A percentile compares a stretch with the other conserved stretches of the same genome.
phyloP scores from a whole-genome alignment of 108 stramenopile genomes.

The Chaetoceros muelleri region DNA sequence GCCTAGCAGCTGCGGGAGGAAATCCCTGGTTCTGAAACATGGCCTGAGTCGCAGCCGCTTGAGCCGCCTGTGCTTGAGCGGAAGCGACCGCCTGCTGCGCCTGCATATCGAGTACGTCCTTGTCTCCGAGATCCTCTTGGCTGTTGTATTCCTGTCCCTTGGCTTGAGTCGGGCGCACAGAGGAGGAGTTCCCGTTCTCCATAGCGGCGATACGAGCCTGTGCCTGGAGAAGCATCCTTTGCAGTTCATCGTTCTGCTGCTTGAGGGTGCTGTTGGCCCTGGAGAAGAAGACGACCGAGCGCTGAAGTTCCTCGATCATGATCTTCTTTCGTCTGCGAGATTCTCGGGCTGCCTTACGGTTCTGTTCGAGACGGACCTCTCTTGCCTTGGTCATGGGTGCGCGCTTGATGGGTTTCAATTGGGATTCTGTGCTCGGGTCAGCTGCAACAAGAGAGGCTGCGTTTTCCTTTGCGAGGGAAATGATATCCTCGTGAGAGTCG shows the following conservation, averaged over 20 bases:
- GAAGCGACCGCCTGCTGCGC: not conserved
- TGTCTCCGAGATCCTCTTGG: too few relatives aligned
- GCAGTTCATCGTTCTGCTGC: conserved; percentile 63
- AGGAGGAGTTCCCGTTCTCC: conserved; percentile 6
- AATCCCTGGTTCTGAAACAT: conserved; percentile 29
- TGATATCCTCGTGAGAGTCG: not conserved
- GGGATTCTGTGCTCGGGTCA: not conserved
- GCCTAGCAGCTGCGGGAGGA: conserved; percentile 31
- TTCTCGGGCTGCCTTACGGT: conserved; percentile 80
- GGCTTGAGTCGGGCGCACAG: not conserved
- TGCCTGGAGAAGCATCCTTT: conserved; percentile 48
- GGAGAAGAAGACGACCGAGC: conserved; percentile 76
- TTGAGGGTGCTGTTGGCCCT: conserved; percentile 59
- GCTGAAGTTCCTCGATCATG: conserved; percentile 75
- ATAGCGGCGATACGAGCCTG: conserved; percentile 39
- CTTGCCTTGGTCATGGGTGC: conserved; percentile 12
- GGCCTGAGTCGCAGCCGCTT: conserved; percentile 33
- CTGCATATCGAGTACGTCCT: too few relatives aligned
- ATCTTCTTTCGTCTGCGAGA: conserved; percentile 74
- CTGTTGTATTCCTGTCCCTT: not conserved
- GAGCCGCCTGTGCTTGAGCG: conserved; percentile 19
- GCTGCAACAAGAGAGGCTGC: not conserved
- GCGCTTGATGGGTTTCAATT: not conserved
- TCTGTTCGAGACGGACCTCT: conserved; percentile 77
- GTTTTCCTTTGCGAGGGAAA: not conserved